Evolutionary conservation across 257 asterid genomes (phyloP).

Genomic region (Solanum pimpinellifolium): DNA sequence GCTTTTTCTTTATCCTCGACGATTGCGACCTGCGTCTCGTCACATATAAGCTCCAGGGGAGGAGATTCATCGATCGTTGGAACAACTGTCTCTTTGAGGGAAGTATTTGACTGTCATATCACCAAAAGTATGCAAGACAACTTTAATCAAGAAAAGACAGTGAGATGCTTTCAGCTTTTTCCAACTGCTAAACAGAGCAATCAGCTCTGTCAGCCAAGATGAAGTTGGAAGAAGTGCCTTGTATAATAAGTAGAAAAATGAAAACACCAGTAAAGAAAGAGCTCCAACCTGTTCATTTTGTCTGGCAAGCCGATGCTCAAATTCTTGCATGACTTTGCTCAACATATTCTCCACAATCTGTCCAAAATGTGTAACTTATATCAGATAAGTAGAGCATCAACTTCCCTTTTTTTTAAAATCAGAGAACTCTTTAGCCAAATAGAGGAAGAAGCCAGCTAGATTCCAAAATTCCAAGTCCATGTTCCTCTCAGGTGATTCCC

Average conservation of each 20-base stretch:
- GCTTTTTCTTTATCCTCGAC: constrained; percentile 16
- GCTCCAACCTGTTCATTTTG: constrained; percentile 42
- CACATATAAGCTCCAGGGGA: neutral
- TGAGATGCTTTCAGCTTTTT: neutral
- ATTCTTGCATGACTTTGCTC: constrained; percentile 64
- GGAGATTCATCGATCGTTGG: constrained; percentile 8
- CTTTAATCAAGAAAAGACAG: neutral
- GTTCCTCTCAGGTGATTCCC: neutral
- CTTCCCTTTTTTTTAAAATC: neutral
- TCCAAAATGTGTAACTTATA: constrained; percentile 2
- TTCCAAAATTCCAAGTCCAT: neutral
- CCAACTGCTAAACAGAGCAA: neutral
- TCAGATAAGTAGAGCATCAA: constrained; percentile 1
- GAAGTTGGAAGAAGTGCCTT: neutral
- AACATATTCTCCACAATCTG: constrained; percentile 79
- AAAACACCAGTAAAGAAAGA: neutral
- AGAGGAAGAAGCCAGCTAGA: neutral
- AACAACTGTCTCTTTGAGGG: constrained; percentile 8
- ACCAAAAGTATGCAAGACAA: neutral
- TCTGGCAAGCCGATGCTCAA: constrained; percentile 37
- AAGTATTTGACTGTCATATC: constrained; percentile 13
- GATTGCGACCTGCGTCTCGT: constrained; percentile 19
- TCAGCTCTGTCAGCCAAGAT: neutral
- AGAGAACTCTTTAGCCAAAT: neutral
- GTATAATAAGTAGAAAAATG: neutral